Base-by-base conservation (phyloP, 1,284 basidiomycete species). In the Sparassis latifolia region DNA sequence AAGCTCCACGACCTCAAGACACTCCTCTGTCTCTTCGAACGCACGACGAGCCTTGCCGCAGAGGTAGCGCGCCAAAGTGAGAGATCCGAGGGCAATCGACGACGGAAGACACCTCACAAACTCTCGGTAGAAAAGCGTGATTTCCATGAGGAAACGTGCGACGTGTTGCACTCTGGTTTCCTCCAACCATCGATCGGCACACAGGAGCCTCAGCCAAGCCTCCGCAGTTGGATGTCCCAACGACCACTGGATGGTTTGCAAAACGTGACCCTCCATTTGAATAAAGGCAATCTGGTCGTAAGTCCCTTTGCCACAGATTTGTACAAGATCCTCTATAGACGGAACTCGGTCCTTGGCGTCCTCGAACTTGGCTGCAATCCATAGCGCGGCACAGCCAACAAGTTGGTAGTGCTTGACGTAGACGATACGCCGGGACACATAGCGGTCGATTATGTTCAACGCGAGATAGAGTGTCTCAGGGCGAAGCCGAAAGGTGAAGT, bases 331-430 rank as follows among this genome's bases (percentile, higher is more conserved):
- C 62, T 89, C 83, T 5, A 98, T 90, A 1, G 92, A 90, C 7
- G 97, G 97, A 2, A 99, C 94, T 54, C 93, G 91, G 67, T 99
- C 96, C 73, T 99, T 99, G 41, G 95, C 89, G 66, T 99, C 97
- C 72, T 99, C 97, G 63, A 97, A 99, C 73, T 99, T 99, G 62
- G 97, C 91, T 4, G 97, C 97, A 61, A 99, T 98, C 93, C 96
- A 96, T 3, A 99, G 79, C 27, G 97, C 94, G 10, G 96, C 92
- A 64, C 97, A 99, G 33, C 97, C 97, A 48, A 99, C 96, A 47
- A 99, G 89, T 67, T 99, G 97, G 69, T 98, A 99, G 72, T 99
- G 97, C 70, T 97, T 97, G 76, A 95, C 94, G 75, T 94, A 98
- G 50, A 99, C 97, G 59, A 99, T 89, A 43, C 97, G 91, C 61